Base-by-base conservation (phyloP, 1,284 basidiomycete genomes). In the Phaffia rhodozyma region DNA sequence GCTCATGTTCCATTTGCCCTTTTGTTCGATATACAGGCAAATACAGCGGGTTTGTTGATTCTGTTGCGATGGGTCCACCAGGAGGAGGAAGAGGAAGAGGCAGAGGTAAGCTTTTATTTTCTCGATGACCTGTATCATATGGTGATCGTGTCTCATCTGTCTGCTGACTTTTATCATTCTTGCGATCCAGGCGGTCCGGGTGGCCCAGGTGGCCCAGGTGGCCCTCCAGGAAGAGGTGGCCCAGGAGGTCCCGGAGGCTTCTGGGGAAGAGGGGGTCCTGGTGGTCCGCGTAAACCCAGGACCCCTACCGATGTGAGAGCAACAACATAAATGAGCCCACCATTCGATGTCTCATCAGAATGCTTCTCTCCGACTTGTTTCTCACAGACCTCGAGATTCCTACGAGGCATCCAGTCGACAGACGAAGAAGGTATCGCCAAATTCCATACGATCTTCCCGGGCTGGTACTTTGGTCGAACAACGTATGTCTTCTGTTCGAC, bases 361-460 rank as follows among this genome's bases (percentile, higher is more conserved):
- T 43, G 16, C 9, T 34, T 16, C 38, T 43, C 16, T 43, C 16
- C 13, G 13, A 2, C 38, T 43, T 16, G 29, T 52, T 55, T 20
- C n/a, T 51, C 34, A 18, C 51, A 69, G 72, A 73, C 68, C 62
- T 58, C 63, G 21, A 70, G 68, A 1, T 70, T 70, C 61, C 64
- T 70, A 11, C 66, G 69, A 25, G 69, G 69, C 27, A 63, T 70
- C 25, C 68, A 69, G 55, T 60, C 67, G 66, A 65, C 68, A 7
- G 66, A 67, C 38, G n/a, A 30, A 20, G 23, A 65, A 18, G 69
- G 69, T 3, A 58, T 49, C 32, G 68, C 59, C 11, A 67, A 66
- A 1, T 70, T 70, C 65, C 4, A 60, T n/a, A 61, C 66, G 58
- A 54, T 70, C 58, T 70, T 66, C 38, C 68, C 68, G 13, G 69